phyloP scores from a whole-genome alignment of 23 red algal genomes.

The Gracilaria gracilis region DNA sequence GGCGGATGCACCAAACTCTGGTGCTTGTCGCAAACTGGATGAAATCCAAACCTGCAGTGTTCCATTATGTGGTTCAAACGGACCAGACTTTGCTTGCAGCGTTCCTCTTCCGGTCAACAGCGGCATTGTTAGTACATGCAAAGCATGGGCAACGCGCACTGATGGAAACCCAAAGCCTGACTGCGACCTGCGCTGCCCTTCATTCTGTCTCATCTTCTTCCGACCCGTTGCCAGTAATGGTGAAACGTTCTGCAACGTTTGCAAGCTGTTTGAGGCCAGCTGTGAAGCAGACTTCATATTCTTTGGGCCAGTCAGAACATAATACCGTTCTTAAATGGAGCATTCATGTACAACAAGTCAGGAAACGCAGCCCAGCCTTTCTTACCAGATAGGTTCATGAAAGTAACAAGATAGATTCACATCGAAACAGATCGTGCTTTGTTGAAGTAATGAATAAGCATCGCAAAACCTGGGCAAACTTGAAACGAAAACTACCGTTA shows the following conservation, averaged over 20 bases:
- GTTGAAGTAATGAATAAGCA: too few species aligned
- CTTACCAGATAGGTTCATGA: slow-evolving; percentile 26
- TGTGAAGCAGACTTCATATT: slow-evolving; percentile 27
- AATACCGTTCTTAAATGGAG: neutral
- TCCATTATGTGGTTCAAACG: neutral
- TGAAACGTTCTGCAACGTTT: slow-evolving; percentile 33
- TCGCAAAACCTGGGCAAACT: too few species aligned
- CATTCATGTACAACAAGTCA: slow-evolving; percentile 32
- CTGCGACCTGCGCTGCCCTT: slow-evolving; percentile 32
- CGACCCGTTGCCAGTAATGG: slow-evolving; percentile 40
- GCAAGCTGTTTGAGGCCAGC: slow-evolving; percentile 11
- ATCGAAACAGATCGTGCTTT: too few species aligned
- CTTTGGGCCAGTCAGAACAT: neutral
- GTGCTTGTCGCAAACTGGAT: neutral
- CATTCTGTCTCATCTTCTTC: slow-evolving; percentile 3
- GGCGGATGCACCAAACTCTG: slow-evolving; percentile 8
- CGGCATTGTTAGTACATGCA: slow-evolving; percentile 33
- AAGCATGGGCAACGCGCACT: slow-evolving; percentile 44
- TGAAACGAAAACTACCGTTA: too few species aligned
- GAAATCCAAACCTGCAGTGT: slow-evolving; percentile 2
- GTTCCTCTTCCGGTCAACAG: slow-evolving; percentile 19
- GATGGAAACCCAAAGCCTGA: slow-evolving; percentile 44
- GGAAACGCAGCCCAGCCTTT: neutral
- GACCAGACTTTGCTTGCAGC: slow-evolving; percentile 12
- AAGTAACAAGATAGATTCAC: too few species aligned